Percentiles rank a stretch among this genome's conserved stretches.
Conservation (phyloP, 768 basidiomycete species). For the Gymnopilus junonius region DNA sequence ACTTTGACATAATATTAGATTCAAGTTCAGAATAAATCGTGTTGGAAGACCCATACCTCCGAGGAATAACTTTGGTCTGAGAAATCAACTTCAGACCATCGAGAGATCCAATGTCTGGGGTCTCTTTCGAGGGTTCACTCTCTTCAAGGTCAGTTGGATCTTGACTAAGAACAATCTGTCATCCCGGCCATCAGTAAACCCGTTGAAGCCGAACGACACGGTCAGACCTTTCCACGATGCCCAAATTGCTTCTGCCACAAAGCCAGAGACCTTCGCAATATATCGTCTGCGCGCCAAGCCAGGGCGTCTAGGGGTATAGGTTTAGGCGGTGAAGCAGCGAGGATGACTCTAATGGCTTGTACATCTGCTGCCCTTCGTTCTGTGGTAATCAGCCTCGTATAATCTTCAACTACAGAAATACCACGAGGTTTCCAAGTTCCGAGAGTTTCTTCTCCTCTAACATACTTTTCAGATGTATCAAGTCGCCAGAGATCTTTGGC, state of each 20-base stretch:
- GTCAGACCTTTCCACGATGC: conserved; percentile 68
- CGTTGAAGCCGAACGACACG: conserved; percentile 2
- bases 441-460: conserved; percentile 87
- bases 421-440: conserved; percentile 88
- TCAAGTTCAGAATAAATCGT: background rate
- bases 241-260: conserved; percentile 90
- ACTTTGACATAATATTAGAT: conserved; percentile 41
- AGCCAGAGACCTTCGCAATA: conserved; percentile 67
- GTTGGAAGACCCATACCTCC: conserved; percentile 55
- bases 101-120: conserved; percentile 39
- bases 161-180: conserved; percentile 79
- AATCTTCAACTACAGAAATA: conserved; percentile 88
- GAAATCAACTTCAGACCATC: conserved; percentile 72
- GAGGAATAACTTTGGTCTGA: conserved; percentile 71
- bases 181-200: conserved; percentile 21
- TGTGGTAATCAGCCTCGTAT: conserved; percentile 68
- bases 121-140: conserved; percentile 35
- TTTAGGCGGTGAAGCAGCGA: conserved; percentile 58
- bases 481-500: conserved; percentile 92
- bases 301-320: conserved; percentile 54
- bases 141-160: conserved; percentile 65
- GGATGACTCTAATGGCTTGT: conserved; percentile 81
- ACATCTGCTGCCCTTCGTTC: conserved; percentile 87
- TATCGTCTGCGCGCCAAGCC: conserved; percentile 68
- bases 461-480: conserved; percentile 94